Conservation (phyloP, 2,329 filamentous ascomycete species). For the Cadophora sp. region DNA sequence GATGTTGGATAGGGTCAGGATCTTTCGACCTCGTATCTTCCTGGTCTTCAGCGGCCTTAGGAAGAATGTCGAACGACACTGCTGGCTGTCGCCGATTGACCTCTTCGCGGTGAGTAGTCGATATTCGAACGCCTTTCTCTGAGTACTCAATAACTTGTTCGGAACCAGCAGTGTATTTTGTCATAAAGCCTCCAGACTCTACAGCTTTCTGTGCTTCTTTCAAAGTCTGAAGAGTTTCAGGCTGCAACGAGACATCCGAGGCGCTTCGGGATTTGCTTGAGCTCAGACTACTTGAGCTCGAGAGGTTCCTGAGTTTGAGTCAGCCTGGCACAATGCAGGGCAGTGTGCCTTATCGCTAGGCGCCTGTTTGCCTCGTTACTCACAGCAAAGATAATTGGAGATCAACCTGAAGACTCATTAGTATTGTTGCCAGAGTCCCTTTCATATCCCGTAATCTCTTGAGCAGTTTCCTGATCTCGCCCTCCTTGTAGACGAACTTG, state of each 20-base stretch:
- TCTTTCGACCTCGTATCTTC: neutral
- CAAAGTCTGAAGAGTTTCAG: constrained; percentile 29
- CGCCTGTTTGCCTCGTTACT: constrained; percentile 15
- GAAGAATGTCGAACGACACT: neutral
- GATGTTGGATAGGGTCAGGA: neutral
- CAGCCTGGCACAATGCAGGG: neutral
- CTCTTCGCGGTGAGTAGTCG: neutral
- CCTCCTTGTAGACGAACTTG: constrained; percentile 38
- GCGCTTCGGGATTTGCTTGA: constrained; percentile 26
- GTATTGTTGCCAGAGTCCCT: constrained; percentile 34
- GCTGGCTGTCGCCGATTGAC: neutral
- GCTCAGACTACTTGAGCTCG: constrained; percentile 16
- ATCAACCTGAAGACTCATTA: constrained; percentile 39
- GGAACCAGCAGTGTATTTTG: constrained; percentile 18
- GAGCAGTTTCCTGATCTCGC: constrained; percentile 34
- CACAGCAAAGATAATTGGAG: constrained; percentile 38
- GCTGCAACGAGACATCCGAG: constrained; percentile 26
- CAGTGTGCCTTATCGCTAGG: neutral
- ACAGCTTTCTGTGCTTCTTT: constrained; percentile 27
- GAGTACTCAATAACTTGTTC: constrained; percentile 6
- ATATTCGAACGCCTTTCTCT: neutral
- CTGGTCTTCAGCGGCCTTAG: neutral
- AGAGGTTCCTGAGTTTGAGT: constrained; percentile 29
- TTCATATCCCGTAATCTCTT: constrained; percentile 36
- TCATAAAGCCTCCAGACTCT: constrained; percentile 14